Percentiles rank a stretch among this genome's conserved stretches.
Evolutionary conservation across 75 land plant genomes (phyloP).

Genomic region (Ceratopteris richardii): DNA sequence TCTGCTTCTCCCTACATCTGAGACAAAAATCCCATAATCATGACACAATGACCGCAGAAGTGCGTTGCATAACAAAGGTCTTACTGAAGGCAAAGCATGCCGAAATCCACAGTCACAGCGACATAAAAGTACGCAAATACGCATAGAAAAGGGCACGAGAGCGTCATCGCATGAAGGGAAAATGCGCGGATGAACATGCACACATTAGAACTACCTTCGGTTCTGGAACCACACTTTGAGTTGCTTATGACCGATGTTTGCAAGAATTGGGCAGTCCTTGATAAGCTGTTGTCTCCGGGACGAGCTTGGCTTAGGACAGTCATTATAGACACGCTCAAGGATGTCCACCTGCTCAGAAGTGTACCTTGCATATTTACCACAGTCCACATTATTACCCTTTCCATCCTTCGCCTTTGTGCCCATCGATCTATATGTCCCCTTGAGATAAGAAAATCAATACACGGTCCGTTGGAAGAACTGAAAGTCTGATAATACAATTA

Average conservation of each 20-base stretch:
- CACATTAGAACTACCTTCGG: conserved; percentile 49
- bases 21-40: not conserved
- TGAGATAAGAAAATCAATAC: no score
- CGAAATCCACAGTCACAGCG: not conserved
- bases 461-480: no score
- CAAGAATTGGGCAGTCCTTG: conserved; percentile 76
- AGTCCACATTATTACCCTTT: conserved; percentile 39
- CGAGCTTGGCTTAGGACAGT: conserved; percentile 95
- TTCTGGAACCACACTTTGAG: conserved; percentile 99
- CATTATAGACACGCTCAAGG: conserved; percentile 74
- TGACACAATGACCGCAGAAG: no score
- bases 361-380: conserved; percentile 83
- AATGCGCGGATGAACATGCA: no score
- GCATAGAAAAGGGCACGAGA: no score
- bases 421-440: no score
- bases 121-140: no score
- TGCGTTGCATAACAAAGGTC: no score
- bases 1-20: conserved; percentile 96
- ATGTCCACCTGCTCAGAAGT: conserved; percentile 94
- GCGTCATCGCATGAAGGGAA: no score
- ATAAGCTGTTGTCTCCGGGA: conserved; percentile 82
- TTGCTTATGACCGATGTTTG: conserved; percentile 92
- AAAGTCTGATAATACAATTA: no score
- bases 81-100: not conserved
- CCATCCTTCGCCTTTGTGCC: conserved; percentile 10